Percentiles rank a stretch among this genome's conserved stretches.
Conservation (phyloP, 768 basidiomycete genomes). For the Boletus rex-veris region DNA sequence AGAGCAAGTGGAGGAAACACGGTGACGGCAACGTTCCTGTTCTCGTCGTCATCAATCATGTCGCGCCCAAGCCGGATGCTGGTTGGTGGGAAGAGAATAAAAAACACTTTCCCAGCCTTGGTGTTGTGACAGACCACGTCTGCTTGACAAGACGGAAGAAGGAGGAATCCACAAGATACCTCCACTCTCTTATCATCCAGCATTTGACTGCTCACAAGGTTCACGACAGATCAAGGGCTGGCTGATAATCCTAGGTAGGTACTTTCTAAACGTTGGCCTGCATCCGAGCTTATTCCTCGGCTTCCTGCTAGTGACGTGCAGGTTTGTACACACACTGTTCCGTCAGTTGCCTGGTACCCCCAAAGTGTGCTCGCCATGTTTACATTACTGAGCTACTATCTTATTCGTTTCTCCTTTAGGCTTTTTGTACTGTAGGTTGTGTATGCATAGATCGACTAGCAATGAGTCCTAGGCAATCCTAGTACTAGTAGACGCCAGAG, state of each 20-base stretch:
- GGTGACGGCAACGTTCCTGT: conserved; percentile 13
- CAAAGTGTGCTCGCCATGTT: too few species aligned
- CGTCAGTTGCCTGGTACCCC: too few species aligned
- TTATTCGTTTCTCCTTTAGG: background rate
- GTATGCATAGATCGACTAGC: background rate
- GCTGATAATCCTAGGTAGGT: background rate
- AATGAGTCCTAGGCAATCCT: background rate
- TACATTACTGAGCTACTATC: too few species aligned
- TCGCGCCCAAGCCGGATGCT: conserved; percentile 15
- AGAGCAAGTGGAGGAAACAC: conserved; percentile 16
- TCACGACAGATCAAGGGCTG: background rate
- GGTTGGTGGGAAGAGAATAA: conserved; percentile 24
- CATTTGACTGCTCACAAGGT: conserved; percentile 7
- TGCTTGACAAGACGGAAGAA: conserved; percentile 17
- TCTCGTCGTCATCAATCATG: conserved; percentile 22
- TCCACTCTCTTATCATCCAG: conserved; percentile 16
- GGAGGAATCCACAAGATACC: conserved; percentile 18
- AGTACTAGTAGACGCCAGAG: too few species aligned
- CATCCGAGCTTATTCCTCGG: background rate
- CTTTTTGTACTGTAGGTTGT: background rate
- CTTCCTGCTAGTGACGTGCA: background rate
- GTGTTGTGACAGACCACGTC: conserved; percentile 10
- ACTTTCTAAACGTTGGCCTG: background rate
- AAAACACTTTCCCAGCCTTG: conserved; percentile 18
- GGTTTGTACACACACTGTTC: too few species aligned